Percentiles rank a stretch among this genome's conserved stretches.
phyloP scores from a whole-genome alignment of 345 rosid species.

The Ceriops tagal region DNA sequence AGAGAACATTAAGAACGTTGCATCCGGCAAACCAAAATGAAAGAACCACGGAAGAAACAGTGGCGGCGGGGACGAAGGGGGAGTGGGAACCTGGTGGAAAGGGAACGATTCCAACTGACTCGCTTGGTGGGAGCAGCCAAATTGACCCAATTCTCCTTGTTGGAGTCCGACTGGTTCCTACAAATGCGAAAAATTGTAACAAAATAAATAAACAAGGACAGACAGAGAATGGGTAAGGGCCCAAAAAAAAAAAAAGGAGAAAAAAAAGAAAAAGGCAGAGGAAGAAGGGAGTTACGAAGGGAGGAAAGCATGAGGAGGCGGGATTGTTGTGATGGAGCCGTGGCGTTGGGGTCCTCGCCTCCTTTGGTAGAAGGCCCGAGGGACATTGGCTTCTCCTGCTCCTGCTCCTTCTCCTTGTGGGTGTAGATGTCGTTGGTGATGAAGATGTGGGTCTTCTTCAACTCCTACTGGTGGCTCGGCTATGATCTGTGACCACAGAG shows the following conservation, averaged over 20 bases:
- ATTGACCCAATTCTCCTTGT: conserved; percentile 42
- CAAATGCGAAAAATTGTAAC: background rate
- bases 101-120: conserved; percentile 85
- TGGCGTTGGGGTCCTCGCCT: conserved; percentile 39
- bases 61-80: background rate
- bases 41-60: background rate
- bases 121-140: conserved; percentile 51
- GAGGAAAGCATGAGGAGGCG: conserved; percentile 30
- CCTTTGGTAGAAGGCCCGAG: conserved; percentile 49
- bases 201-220: background rate
- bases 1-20: no score
- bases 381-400: conserved; percentile 2
- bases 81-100: conserved; percentile 67
- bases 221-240: background rate
- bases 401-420: background rate
- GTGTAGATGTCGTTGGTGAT: no score
- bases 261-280: background rate
- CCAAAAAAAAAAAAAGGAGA: background rate
- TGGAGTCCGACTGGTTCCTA: conserved; percentile 28
- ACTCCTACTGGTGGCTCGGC: conserved; percentile 18
- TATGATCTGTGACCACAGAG: conserved; percentile 54
- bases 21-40: background rate
- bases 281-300: background rate
- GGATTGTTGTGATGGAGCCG: background rate
- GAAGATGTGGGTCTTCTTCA: no score